phyloP scores from a whole-genome alignment of 2,329 filamentous ascomycete species.

The Talaromyces islandicus region DNA sequence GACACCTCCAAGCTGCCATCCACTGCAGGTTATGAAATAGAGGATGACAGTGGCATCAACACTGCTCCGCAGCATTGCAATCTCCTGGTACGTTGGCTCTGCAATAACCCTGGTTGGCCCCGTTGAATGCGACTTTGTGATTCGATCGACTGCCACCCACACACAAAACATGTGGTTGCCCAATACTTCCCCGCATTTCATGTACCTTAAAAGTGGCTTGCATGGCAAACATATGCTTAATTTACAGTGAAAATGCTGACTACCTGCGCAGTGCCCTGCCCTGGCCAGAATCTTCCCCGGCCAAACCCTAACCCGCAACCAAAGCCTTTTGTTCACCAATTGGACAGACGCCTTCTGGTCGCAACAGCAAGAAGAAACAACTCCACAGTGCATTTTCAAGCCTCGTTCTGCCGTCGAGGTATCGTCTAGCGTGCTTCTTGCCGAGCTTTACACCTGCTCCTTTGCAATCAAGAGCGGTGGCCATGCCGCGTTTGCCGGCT shows the following conservation, averaged over 20 bases:
- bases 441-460: conserved; percentile 24
- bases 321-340: conserved; percentile 10
- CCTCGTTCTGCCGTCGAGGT: conserved; percentile 23
- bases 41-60: not conserved
- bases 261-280: conserved; percentile 6
- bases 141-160: not conserved
- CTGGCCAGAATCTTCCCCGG: conserved; percentile 8
- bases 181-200: not conserved
- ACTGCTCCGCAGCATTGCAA: not conserved
- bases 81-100: not conserved
- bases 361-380: conserved; percentile 27
- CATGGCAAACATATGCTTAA: not conserved
- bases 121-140: not conserved
- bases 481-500: conserved; percentile 48
- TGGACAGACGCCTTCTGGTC: conserved; percentile 26
- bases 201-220: not conserved
- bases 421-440: conserved; percentile 25
- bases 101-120: not conserved
- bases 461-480: conserved; percentile 56
- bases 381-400: conserved; percentile 30
- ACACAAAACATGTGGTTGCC: not conserved
- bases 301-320: conserved; percentile 10
- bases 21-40: not conserved
- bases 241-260: not conserved
- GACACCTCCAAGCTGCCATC: not conserved